Percentiles rank a stretch among this genome's conserved stretches.
These are phyloP conservation scores for Yamadazyma akitaensis DNA, from an alignment of 805 yeast genomes.

Conservation along the genomic window DNA sequence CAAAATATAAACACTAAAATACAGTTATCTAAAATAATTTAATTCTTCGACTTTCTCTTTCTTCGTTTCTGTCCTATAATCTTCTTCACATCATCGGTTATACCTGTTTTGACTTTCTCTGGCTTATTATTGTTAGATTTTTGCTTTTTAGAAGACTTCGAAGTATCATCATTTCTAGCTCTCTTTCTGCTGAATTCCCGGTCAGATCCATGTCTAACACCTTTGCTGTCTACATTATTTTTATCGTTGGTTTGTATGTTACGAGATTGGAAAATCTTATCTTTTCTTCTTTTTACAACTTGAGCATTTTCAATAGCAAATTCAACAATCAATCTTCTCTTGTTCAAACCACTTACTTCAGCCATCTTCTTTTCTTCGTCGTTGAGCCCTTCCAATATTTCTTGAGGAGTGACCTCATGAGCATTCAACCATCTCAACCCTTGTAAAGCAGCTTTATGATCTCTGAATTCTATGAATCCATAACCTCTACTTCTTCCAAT, in stretches of 20 bases:
- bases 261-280: conserved; percentile 41
- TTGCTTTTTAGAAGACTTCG: conserved; percentile 15
- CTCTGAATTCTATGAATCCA: conserved; percentile 90
- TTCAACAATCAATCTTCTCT: conserved; percentile 84
- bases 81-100: conserved; percentile 56
- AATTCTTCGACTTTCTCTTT: conserved; percentile 51
- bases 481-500: conserved; percentile 93
- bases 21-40: neutral
- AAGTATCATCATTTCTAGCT: conserved; percentile 6
- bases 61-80: conserved; percentile 68
- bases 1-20: conserved; percentile 2
- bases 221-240: conserved; percentile 22
- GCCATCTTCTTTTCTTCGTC: conserved; percentile 64
- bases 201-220: conserved; percentile 10
- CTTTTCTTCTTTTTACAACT: conserved; percentile 87
- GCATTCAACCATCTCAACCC: conserved; percentile 97
- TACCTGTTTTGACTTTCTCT: conserved; percentile 24
- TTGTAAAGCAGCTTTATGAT: conserved; percentile 91
- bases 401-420: conserved; percentile 72
- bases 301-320: conserved; percentile 95
- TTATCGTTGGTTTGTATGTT: conserved; percentile 9
- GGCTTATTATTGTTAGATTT: conserved; percentile 21
- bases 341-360: conserved; percentile 50
- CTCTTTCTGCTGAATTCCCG: conserved; percentile 12
- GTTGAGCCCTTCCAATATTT: conserved; percentile 64